phyloP scores from a whole-genome alignment of 2,329 filamentous ascomycete genomes.

The Verticillium longisporum region DNA sequence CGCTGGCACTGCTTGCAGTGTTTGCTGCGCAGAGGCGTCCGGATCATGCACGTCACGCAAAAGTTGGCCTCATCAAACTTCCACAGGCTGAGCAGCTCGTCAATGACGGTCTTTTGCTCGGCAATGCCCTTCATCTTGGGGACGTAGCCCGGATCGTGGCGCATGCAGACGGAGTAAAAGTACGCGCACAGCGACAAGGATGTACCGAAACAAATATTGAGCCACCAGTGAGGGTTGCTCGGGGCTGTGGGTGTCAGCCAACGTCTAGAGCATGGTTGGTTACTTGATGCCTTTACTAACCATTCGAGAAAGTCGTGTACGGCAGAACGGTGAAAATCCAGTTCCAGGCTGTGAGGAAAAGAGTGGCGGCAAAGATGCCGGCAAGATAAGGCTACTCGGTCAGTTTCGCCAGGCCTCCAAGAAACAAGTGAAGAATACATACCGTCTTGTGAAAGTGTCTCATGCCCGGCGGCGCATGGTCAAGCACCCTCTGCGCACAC shows the following conservation, averaged over 20 bases:
- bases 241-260: conserved; percentile 47
- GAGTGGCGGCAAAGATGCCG: conserved; percentile 81
- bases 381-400: conserved; percentile 73
- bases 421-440: conserved; percentile 23
- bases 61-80: conserved; percentile 94
- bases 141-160: conserved; percentile 84
- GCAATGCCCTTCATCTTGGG: conserved; percentile 85
- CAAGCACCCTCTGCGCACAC: conserved; percentile 68
- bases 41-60: conserved; percentile 90
- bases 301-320: conserved; percentile 31
- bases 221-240: conserved; percentile 58
- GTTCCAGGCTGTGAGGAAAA: conserved; percentile 73
- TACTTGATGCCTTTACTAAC: conserved; percentile 34
- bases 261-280: not conserved
- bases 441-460: conserved; percentile 84
- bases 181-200: conserved; percentile 65
- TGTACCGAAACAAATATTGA: conserved; percentile 68
- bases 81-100: conserved; percentile 76
- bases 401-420: conserved; percentile 12
- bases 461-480: conserved; percentile 82
- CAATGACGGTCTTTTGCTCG: conserved; percentile 82
- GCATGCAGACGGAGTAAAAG: conserved; percentile 84
- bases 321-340: conserved; percentile 70
- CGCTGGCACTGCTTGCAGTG: conserved; percentile 88
- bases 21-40: conserved; percentile 87